Evolutionary conservation across 2,329 filamentous ascomycete genomes (phyloP).

Genomic region (Thelonectria discophora): DNA sequence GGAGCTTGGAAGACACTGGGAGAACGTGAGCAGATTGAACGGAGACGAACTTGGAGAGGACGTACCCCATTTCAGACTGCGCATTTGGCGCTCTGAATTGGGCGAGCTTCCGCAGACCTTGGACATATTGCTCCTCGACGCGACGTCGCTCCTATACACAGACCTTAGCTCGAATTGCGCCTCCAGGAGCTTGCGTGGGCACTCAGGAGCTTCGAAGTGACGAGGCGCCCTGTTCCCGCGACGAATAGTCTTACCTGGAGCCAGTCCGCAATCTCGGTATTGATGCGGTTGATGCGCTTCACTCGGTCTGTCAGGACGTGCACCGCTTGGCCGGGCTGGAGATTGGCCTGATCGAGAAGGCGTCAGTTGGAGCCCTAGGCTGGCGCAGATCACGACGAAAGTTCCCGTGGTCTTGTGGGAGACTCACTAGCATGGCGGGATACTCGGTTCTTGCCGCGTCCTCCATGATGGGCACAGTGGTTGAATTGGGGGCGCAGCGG

Average conservation of each 20-base stretch:
- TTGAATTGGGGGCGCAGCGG: slow-evolving; percentile 23
- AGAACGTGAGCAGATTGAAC: slow-evolving; percentile 22
- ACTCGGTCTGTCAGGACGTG: slow-evolving; percentile 86
- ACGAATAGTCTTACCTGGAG: slow-evolving; percentile 73
- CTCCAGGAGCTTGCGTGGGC: not conserved
- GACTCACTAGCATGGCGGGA: slow-evolving; percentile 88
- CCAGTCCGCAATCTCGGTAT: slow-evolving; percentile 94
- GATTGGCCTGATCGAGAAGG: slow-evolving; percentile 67
- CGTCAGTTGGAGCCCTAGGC: slow-evolving; percentile 28
- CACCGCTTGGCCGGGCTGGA: slow-evolving; percentile 85
- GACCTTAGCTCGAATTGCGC: slow-evolving; percentile 25
- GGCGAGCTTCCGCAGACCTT: slow-evolving; percentile 81
- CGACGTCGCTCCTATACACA: slow-evolving; percentile 82
- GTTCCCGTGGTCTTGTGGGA: not conserved
- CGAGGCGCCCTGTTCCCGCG: slow-evolving; percentile 10
- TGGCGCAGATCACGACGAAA: slow-evolving; percentile 4
- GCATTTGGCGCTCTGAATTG: slow-evolving; percentile 78
- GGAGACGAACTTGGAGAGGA: slow-evolving; percentile 24
- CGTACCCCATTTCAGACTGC: slow-evolving; percentile 86
- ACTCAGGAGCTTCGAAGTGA: not conserved
- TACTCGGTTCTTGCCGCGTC: slow-evolving; percentile 88
- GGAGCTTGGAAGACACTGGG: slow-evolving; percentile 85
- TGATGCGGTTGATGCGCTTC: slow-evolving; percentile 84
- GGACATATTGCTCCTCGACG: slow-evolving; percentile 89
- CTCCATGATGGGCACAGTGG: slow-evolving; percentile 65